Base-by-base conservation (phyloP, 192 early-diverging fungal species). In the Entomortierella parvispora region DNA sequence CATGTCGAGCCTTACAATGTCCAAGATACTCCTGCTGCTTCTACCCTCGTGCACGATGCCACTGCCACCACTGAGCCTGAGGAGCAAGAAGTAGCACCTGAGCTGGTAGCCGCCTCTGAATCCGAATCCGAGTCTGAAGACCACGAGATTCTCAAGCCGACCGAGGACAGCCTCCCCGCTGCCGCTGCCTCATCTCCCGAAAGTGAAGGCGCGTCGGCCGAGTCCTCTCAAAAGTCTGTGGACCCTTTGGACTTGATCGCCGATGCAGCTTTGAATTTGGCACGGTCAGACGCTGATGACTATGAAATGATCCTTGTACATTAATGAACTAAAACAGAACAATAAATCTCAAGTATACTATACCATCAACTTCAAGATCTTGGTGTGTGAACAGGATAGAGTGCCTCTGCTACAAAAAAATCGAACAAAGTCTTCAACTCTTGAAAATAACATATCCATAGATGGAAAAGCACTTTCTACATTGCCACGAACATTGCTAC, bases 241-340 rank as follows among this genome's bases (percentile, higher is more conserved):
- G 72, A 77, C 28, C 65, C 72, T 26, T 37, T 77, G 8, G 72
- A 77, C n/a, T 22, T 63, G 47, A 62, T 77, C 20, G 54, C 40
- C 10, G 65, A 68, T 26, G 65, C 72, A 32, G 72, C 72, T 18
- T 48, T 77, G 47, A 50, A 32, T 11, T 44, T 68, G 11, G 20
- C 40, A 12, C 52, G 29, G 0, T 12, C 72, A 11, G 54, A 75
- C 1, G n/a, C 49, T 37, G 14, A 62, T 26, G 72, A 67, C 25
- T 58, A 75, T 29, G 71, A 75, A 58, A 67, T 75, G 66, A 64
- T 67, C 2, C 26, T 75, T 42, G 64, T 75, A 23, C 12, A n/a
- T n/a, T 45, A 26, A 50, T 46, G 8, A 56, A 67, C 40, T 75
- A 67, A 62, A n/a, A 1, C 28, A 2, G 26, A 56, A 31, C 15